phyloP scores from a whole-genome alignment of 2,329 filamentous ascomycete species.

The Ophiostoma piceae region DNA sequence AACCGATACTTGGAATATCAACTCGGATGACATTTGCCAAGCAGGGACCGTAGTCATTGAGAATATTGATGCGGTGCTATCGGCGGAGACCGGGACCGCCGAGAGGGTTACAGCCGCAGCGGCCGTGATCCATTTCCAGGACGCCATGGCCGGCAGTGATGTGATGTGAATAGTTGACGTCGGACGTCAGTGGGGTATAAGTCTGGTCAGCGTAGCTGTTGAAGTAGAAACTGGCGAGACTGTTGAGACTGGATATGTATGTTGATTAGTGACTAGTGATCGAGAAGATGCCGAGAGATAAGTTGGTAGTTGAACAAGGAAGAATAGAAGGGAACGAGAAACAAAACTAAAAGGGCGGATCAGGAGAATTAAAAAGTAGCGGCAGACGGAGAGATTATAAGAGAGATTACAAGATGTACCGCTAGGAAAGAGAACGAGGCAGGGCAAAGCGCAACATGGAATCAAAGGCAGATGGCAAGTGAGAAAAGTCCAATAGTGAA shows the following conservation, averaged over 20 bases:
- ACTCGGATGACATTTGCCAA: slow-evolving; percentile 39
- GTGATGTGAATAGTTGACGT: not conserved
- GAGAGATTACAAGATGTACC: not conserved
- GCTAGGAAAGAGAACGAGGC: not conserved
- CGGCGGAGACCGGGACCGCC: slow-evolving; percentile 31
- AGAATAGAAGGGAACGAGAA: not conserved
- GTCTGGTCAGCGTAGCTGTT: not conserved
- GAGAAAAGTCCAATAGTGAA: slow-evolving; percentile 1
- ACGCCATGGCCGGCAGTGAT: slow-evolving; percentile 31
- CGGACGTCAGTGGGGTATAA: not conserved
- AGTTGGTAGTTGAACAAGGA: not conserved
- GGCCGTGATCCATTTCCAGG: slow-evolving; percentile 34
- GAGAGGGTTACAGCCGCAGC: slow-evolving; percentile 27
- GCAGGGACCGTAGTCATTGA: slow-evolving; percentile 35
- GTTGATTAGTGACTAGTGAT: not conserved
- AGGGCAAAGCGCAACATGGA: slow-evolving; percentile 20
- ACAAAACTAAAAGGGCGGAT: not conserved
- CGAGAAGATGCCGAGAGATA: not conserved
- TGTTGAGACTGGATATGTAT: not conserved
- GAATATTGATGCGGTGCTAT: slow-evolving; percentile 30
- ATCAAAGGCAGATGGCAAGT: slow-evolving; percentile 21
- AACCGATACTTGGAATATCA: slow-evolving; percentile 39
- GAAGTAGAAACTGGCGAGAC: not conserved
- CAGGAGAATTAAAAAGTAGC: not conserved
- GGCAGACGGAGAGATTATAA: not conserved